phyloP scores from a whole-genome alignment of 169 alveolate species.

The Amoebophrya sp. region DNA sequence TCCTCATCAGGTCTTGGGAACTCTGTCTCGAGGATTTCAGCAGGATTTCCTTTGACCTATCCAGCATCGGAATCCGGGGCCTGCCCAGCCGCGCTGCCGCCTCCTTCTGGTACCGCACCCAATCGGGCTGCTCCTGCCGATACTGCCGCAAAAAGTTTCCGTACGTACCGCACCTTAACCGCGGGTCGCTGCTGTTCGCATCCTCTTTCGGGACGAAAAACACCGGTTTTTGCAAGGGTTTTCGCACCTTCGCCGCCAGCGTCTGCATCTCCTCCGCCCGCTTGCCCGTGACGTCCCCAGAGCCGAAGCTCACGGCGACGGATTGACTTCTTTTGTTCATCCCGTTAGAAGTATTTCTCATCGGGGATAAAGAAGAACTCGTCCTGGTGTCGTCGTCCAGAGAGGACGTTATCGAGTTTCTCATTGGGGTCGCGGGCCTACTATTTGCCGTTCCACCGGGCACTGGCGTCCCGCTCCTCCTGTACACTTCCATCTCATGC shows the following conservation, averaged over 20 bases:
- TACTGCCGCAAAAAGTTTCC: neutral
- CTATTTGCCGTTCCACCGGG: neutral
- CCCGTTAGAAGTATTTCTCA: too few relatives aligned
- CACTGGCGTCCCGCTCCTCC: neutral
- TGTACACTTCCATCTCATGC: neutral
- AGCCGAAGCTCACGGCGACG: neutral
- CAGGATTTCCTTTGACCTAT: neutral
- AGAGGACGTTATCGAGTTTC: too few relatives aligned
- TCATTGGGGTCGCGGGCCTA: neutral
- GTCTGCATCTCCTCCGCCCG: neutral
- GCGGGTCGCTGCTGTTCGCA: neutral
- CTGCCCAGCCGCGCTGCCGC: neutral
- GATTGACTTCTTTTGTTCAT: neutral
- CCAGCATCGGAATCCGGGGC: neutral
- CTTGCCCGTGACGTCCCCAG: neutral
- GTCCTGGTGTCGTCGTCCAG: neutral
- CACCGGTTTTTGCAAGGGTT: neutral
- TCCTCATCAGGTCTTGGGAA: too few relatives aligned
- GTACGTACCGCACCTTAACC: neutral
- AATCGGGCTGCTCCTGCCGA: neutral
- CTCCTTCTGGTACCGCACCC: constrained; percentile 4
- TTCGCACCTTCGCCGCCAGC: neutral
- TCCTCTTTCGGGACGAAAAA: neutral
- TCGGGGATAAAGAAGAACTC: neutral
- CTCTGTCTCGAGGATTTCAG: too few relatives aligned